phyloP scores from a whole-genome alignment of 192 early-diverging fungal genomes.

The Physocladia obscura region DNA sequence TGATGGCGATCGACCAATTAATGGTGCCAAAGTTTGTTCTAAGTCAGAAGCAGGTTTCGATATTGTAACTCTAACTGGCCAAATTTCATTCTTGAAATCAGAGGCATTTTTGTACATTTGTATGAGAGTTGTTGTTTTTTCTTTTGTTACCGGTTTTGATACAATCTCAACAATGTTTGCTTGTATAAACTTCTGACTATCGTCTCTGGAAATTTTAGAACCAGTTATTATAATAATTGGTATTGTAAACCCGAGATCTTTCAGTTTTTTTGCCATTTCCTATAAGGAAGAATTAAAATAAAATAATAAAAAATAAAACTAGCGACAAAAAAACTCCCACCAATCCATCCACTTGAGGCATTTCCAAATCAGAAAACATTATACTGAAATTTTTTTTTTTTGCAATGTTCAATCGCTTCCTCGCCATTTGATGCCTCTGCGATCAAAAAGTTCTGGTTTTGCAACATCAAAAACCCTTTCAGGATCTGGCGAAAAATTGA shows the following conservation, averaged over 20 bases:
- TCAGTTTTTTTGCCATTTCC: conserved; percentile 9
- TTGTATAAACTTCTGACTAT: background rate
- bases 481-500: conserved; percentile 32
- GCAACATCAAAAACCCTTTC: background rate
- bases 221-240: conserved; percentile 29
- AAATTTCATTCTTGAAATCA: too few relatives aligned
- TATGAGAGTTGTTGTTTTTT: too few relatives aligned
- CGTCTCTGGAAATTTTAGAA: background rate
- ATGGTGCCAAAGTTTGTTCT: too few relatives aligned
- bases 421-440: conserved; percentile 27
- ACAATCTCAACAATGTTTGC: conserved; percentile 17
- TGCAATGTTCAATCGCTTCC: conserved; percentile 29
- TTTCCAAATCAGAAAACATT: conserved; percentile 36
- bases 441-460: background rate
- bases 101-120: too few relatives aligned
- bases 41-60: too few relatives aligned
- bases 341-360: conserved; percentile 23
- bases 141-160: conserved; percentile 28
- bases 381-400: conserved; percentile 13
- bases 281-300: conserved; percentile 1
- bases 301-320: background rate
- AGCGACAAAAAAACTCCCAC: background rate
- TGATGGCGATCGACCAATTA: too few relatives aligned
- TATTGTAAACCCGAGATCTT: background rate
- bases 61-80: too few relatives aligned